Conservation (phyloP, 805 yeast genomes). For the Yarrowia divulgata region DNA sequence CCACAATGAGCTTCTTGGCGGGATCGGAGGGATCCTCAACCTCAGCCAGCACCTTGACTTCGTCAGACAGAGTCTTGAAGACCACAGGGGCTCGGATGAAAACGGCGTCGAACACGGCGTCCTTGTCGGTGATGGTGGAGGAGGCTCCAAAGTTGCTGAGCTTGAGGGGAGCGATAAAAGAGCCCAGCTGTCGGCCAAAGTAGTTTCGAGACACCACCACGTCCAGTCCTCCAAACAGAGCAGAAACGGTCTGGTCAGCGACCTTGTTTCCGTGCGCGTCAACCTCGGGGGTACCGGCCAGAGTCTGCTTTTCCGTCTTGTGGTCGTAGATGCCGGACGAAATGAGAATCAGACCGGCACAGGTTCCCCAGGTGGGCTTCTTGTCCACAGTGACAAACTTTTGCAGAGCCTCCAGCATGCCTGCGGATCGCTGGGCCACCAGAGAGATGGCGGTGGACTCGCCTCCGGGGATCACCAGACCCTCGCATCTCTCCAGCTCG, state of each 20-base stretch:
- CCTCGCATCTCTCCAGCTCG: constrained; percentile 61
- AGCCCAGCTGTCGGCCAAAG: constrained; percentile 78
- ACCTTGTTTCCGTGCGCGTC: constrained; percentile 37
- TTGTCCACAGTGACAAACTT: constrained; percentile 57
- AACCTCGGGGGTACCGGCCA: constrained; percentile 53
- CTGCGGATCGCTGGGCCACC: constrained; percentile 66
- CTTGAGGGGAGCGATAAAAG: constrained; percentile 61
- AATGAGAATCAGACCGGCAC: constrained; percentile 80
- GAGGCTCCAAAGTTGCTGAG: constrained; percentile 49
- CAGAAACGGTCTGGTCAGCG: constrained; percentile 50
- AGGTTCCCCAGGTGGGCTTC: constrained; percentile 82
- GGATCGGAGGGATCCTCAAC: constrained; percentile 45
- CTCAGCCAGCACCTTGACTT: constrained; percentile 40
- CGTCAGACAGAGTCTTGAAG: constrained; percentile 45
- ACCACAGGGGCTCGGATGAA: constrained; percentile 84
- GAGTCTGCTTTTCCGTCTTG: constrained; percentile 55
- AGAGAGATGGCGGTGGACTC: constrained; percentile 64
- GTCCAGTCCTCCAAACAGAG: constrained; percentile 68
- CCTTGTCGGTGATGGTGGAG: constrained; percentile 44
- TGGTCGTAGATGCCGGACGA: constrained; percentile 49
- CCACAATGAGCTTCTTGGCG: constrained; percentile 59
- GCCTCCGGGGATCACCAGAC: constrained; percentile 70
- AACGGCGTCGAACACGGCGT: constrained; percentile 52
- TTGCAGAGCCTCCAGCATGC: constrained; percentile 62
- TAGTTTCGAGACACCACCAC: constrained; percentile 74